Base-by-base conservation (phyloP, 2,329 filamentous ascomycete genomes). In the Epichloe coenophiala region DNA sequence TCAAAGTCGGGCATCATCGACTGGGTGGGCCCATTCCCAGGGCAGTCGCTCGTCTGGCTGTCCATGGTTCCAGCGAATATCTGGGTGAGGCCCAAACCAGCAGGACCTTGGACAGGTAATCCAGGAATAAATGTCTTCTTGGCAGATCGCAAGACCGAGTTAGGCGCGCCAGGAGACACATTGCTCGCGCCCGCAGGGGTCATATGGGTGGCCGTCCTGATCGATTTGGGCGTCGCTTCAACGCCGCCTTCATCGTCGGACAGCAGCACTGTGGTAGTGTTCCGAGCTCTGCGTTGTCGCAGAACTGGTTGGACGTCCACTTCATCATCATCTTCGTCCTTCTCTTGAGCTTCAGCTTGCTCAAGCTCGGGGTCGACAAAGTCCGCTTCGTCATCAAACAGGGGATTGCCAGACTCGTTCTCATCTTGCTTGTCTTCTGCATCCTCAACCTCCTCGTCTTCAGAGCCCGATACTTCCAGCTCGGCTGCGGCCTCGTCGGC, bases 51-150 rank as follows among this genome's bases (percentile, higher is more conserved):
- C 51, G 60, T 56, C 58, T 80, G 75, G 57, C 74, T 80, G 63
- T 72, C 88, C 80, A 96, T 85, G 1, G 89, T 95, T 12, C 88
- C 88, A 5, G 86, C 86, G 62, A 95, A 96, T 55, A 93, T 91
- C 60, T 95, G 90, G 0, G 88, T 94, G 43, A 95, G 74, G 9
- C 88, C 86, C 41, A 95, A 69, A 3, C 80, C 81, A 37, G 79
- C 80, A 21, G 79, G 73, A 0, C 74, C 77, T 21, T 73, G 66
- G 4, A 83, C 72, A 2, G 82, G 78, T 19, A 88, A 68, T 1
- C 81, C 83, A 3, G 84, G 84, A 52, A 88, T 84, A 57, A 84
- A 84, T 0, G 71, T 76, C 66, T 85, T 86, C 53, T 76, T 82
- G 2, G 81, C 81, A 4, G 81, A 85, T 40, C 82, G 77, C n/a